phyloP scores from a whole-genome alignment of 768 basidiomycete species.

The Termitomyces sp. region DNA sequence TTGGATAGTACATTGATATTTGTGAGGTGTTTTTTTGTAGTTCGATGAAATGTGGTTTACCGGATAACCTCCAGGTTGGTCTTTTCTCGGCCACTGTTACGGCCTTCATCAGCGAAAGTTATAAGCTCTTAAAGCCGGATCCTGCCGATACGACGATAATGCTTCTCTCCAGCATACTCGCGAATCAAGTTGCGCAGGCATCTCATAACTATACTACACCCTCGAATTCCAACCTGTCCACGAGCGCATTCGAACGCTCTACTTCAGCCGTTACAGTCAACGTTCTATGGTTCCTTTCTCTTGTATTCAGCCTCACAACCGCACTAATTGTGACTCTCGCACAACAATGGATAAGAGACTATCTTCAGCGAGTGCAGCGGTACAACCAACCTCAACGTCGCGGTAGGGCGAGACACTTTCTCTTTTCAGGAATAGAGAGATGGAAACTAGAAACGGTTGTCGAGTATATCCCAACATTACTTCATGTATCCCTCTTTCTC shows the following conservation, averaged over 20 bases:
- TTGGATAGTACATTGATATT: slow-evolving; percentile 20
- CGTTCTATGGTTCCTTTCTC: slow-evolving; percentile 24
- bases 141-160: slow-evolving; percentile 18
- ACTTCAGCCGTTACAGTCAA: slow-evolving; percentile 19
- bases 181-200: not conserved
- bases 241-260: slow-evolving; percentile 9
- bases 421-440: not conserved
- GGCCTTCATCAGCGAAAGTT: slow-evolving; percentile 31
- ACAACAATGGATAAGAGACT: slow-evolving; percentile 1
- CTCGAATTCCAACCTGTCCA: not conserved
- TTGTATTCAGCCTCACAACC: slow-evolving; percentile 19
- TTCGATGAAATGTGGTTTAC: not conserved
- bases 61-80: slow-evolving; percentile 25
- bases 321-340: slow-evolving; percentile 21
- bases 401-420: not conserved
- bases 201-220: not conserved
- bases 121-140: slow-evolving; percentile 25
- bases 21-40: slow-evolving; percentile 13
- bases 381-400: not conserved
- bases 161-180: slow-evolving; percentile 18
- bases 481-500: slow-evolving; percentile 7
- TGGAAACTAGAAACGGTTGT: slow-evolving; percentile 3
- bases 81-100: slow-evolving; percentile 36
- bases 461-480: slow-evolving; percentile 2
- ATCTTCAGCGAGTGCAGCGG: not conserved